These are phyloP conservation scores for Fusarium armeniacum DNA, from an alignment of 2,329 filamentous ascomycete species.

Conservation along the genomic window DNA sequence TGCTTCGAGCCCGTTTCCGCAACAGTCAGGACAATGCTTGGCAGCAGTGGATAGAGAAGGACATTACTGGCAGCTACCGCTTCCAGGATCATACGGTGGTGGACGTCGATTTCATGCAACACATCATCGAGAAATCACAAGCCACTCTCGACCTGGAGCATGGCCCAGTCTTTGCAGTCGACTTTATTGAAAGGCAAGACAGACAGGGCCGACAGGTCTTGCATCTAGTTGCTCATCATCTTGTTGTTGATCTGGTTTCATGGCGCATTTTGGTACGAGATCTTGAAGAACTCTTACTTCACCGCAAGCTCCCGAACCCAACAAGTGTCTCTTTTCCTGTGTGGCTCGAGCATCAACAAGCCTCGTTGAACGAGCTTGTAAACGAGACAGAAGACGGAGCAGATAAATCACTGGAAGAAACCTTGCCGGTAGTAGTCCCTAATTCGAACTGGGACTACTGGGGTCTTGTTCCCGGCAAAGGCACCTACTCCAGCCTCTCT, in stretches of 20 bases:
- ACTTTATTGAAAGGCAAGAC: slow-evolving; percentile 8
- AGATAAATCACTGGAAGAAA: neutral
- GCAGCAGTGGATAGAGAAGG: slow-evolving; percentile 8
- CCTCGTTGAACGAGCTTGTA: neutral
- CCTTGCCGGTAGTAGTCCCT: slow-evolving; percentile 2
- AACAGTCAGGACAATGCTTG: neutral
- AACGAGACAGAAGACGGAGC: neutral
- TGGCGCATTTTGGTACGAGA: slow-evolving; percentile 5
- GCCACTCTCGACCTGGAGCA: slow-evolving; percentile 4
- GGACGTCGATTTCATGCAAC: neutral
- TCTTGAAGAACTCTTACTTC: slow-evolving; percentile 6
- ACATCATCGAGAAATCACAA: slow-evolving; percentile 5
- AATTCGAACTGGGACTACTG: slow-evolving; percentile 8
- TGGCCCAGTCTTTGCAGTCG: slow-evolving; percentile 11
- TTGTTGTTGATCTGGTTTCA: slow-evolving; percentile 9
- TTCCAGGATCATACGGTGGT: neutral
- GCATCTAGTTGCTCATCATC: slow-evolving; percentile 8
- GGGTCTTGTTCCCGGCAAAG: slow-evolving; percentile 5
- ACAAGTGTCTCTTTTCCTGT: slow-evolving; percentile 2
- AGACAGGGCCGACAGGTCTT: slow-evolving; percentile 1
- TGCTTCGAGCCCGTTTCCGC: slow-evolving; percentile 12
- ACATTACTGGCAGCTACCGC: slow-evolving; percentile 4
- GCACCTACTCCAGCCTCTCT: slow-evolving; percentile 1
- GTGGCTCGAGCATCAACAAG: slow-evolving; percentile 7
- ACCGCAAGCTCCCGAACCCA: slow-evolving; percentile 7